Conservation (phyloP, 176 grass and related monocot genomes). For the Neostapfia colusana region DNA sequence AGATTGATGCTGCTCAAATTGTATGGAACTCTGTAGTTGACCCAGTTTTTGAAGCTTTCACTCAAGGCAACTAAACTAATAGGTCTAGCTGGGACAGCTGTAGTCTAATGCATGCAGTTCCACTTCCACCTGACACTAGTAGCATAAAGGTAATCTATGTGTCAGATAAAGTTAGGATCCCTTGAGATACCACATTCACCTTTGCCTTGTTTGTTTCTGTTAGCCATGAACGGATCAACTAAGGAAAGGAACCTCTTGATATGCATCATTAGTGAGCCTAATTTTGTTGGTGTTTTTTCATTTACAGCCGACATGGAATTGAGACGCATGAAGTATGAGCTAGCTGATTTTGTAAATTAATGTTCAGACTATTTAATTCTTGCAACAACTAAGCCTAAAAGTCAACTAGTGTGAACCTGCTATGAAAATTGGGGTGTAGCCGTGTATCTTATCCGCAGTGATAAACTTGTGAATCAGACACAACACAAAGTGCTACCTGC, state of each 20-base stretch:
- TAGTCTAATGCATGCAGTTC: constrained; percentile 27
- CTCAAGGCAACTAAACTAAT: too few relatives aligned
- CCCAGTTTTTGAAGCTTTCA: too few relatives aligned
- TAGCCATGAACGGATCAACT: constrained; percentile 16
- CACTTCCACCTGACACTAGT: constrained; percentile 36
- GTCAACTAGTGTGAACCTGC: background rate
- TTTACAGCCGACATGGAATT: background rate
- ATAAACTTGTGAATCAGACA: constrained; percentile 19
- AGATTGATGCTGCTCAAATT: too few relatives aligned
- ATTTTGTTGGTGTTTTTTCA: background rate
- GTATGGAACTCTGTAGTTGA: too few relatives aligned
- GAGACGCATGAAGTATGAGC: constrained; percentile 9
- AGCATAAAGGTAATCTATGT: constrained; percentile 23
- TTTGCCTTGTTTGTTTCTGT: constrained; percentile 36
- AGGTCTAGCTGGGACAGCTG: background rate
- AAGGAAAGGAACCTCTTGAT: constrained; percentile 15
- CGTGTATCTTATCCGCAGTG: background rate
- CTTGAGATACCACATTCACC: background rate
- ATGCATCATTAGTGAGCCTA: background rate
- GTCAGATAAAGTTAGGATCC: constrained; percentile 16
- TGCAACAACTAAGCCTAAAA: constrained; percentile 3
- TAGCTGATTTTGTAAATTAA: background rate
- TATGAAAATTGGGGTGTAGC: background rate
- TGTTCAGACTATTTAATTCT: constrained; percentile 5
- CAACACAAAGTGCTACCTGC: constrained; percentile 5